Evolutionary conservation across 176 grass and related monocot species (phyloP), one percentile per base, ranked within the genome.

Genomic region (Otatea glauca): DNA sequence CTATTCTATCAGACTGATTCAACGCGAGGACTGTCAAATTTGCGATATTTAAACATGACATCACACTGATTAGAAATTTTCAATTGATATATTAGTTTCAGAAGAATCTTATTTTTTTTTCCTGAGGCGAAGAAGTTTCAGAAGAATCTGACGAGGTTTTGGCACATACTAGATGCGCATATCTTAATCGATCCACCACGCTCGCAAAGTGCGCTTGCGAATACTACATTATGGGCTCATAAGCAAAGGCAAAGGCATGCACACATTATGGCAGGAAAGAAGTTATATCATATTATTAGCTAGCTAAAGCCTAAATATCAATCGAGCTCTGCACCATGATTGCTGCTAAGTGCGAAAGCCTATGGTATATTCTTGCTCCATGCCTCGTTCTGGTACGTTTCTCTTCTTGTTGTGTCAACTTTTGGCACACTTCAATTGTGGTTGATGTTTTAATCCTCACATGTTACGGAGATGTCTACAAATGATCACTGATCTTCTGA

Each of bases 61-160:
- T 2, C 48, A 34, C 63, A 49, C 67, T 51, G 74, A 45, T 85
- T 43, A 76, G 39, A 76, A 69, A 34, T 56, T 43, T 45, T 45
- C 10, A 45, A 45, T 45, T 12, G 2, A 45, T 45, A 45, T 45
- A 45, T 45, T 45, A 45, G 44, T 45, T 45, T 45, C 44, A 11
- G 43, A 45, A 45, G 3, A 45, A 84, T 48, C 24, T 16, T 4
- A 2, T 27, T 7, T 29, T 34, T 59, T 10, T 2, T 37, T 58
- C 24, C 10, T 42, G 13, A 76, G 68, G 59, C 14, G 37, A 90
- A 86, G 65, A 90, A 86, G 65, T 83, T 79, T 42, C 27, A 53
- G 65, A 79, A 65, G 74, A 83, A 90, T 90, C 84, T 74, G 67
- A 87, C 8, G 75, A 51, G 62, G 47, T 43, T 83, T 79, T 72